Percentiles rank a stretch among this genome's conserved stretches.
These are phyloP conservation scores for Polytolypa hystricis DNA, from an alignment of 2,329 filamentous ascomycete genomes.

Conservation along the genomic window DNA sequence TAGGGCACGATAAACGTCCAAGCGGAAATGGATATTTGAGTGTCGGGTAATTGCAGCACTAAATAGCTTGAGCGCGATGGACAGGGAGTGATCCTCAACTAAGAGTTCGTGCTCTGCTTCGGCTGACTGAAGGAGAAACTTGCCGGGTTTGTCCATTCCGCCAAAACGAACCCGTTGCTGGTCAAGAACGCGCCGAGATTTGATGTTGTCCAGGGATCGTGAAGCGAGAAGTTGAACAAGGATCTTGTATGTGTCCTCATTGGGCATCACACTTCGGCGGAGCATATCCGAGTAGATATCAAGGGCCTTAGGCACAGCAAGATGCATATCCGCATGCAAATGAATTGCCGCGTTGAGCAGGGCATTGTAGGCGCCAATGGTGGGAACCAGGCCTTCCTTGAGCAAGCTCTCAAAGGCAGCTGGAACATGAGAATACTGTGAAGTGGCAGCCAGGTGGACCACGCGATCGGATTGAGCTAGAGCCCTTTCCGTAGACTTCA, in stretches of 20 bases:
- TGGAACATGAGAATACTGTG: conserved; percentile 77
- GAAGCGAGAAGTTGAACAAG: conserved; percentile 72
- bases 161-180: conserved; percentile 76
- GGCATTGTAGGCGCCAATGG: conserved; percentile 81
- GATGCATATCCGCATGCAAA: conserved; percentile 65
- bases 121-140: conserved; percentile 80
- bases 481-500: conserved; percentile 37
- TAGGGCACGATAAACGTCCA: conserved; percentile 73
- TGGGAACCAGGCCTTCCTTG: conserved; percentile 67
- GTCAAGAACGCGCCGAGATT: conserved; percentile 62
- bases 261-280: conserved; percentile 66
- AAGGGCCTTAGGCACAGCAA: conserved; percentile 80
- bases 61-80: conserved; percentile 77
- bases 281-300: conserved; percentile 98
- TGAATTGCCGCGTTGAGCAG: conserved; percentile 75
- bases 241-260: conserved; percentile 78
- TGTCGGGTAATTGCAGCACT: conserved; percentile 58
- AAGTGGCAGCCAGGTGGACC: conserved; percentile 56
- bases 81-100: conserved; percentile 74
- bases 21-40: conserved; percentile 54
- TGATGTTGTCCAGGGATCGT: conserved; percentile 66
- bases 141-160: conserved; percentile 70
- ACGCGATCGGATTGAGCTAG: conserved; percentile 69
- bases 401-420: conserved; percentile 85
- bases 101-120: conserved; percentile 80